phyloP scores from a whole-genome alignment of 2,329 filamentous ascomycete species.

The Cladosporium sp. region DNA sequence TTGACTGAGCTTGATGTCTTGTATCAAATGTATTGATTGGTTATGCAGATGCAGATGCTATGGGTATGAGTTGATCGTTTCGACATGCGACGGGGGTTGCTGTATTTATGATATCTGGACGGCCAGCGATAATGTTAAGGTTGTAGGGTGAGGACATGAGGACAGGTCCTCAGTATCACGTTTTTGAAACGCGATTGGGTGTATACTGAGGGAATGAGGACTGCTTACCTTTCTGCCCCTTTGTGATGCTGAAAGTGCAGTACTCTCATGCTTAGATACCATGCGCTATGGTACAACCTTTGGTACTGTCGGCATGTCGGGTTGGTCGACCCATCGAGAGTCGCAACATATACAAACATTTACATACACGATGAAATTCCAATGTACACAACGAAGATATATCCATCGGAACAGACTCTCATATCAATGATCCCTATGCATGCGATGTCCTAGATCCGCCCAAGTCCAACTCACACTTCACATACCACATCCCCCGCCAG shows the following conservation, averaged over 20 bases:
- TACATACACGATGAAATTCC: too few relatives aligned
- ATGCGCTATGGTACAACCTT: not conserved
- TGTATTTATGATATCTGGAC: not conserved
- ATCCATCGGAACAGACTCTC: accelerated
- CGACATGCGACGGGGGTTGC: not conserved
- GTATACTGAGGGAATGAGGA: not conserved
- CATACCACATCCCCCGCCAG: not conserved
- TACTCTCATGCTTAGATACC: not conserved
- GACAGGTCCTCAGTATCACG: not conserved
- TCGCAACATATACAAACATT: not conserved
- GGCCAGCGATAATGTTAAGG: not conserved
- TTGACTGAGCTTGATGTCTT: not conserved
- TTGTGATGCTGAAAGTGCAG: not conserved
- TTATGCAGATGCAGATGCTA: not conserved
- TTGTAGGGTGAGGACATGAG: conserved; percentile 3
- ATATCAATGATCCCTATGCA: not conserved
- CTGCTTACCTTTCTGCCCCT: not conserved
- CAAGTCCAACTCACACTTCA: not conserved
- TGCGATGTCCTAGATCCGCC: not conserved
- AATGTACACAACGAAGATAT: not conserved
- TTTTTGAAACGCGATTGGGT: not conserved
- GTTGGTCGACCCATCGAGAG: not conserved
- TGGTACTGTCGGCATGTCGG: not conserved
- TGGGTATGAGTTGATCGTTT: not conserved
- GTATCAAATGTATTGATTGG: not conserved